phyloP scores from a whole-genome alignment of 176 grass and related monocot species.

The Carex myosuroides region DNA sequence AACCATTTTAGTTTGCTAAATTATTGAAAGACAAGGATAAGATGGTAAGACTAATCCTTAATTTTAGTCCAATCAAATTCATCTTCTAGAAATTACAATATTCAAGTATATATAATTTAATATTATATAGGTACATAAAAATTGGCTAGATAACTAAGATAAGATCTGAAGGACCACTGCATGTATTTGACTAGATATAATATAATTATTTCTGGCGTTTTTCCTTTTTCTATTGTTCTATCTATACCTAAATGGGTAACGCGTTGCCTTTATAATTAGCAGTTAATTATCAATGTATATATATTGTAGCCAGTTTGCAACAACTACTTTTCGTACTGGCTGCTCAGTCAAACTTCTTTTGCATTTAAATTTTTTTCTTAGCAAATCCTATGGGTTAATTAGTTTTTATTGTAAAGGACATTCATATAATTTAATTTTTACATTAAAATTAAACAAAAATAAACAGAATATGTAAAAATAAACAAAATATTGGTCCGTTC shows the following conservation, averaged over 20 bases:
- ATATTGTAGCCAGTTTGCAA: neutral
- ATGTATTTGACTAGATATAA: conserved; percentile 2
- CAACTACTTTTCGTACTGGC: conserved; percentile 2
- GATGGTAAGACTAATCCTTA: neutral
- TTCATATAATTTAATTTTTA: neutral
- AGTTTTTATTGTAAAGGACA: neutral
- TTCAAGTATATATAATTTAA: neutral
- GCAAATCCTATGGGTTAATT: neutral
- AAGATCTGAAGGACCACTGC: conserved; percentile 9
- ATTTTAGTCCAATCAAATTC: neutral
- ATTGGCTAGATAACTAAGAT: neutral
- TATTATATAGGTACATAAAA: neutral
- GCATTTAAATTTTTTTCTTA: neutral
- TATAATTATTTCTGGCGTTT: neutral
- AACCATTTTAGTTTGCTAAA: neutral
- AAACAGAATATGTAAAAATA: neutral
- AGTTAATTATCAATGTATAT: neutral
- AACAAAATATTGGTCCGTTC: neutral
- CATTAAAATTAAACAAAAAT: neutral
- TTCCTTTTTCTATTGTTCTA: neutral
- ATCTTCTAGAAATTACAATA: neutral
- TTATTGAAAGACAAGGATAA: neutral
- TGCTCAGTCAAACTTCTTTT: neutral
- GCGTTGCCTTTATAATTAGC: neutral
- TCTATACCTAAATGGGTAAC: neutral